Percentiles rank a stretch among this genome's conserved stretches.
Evolutionary conservation across 768 basidiomycete genomes (phyloP).

Genomic region (Cystofilobasidium ferigula): DNA sequence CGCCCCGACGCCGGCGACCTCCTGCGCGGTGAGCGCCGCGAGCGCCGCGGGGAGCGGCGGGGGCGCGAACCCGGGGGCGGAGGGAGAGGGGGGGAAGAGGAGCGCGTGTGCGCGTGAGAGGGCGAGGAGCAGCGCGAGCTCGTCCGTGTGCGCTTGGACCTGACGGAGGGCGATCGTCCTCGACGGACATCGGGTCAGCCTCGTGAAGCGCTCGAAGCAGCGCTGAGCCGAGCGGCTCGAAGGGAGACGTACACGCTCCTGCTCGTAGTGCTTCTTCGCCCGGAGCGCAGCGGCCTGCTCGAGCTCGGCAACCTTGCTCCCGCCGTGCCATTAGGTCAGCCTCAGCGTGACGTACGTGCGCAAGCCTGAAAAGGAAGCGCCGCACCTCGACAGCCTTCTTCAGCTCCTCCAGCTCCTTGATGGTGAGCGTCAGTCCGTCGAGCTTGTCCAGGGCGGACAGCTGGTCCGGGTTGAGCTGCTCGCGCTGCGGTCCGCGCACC

Average conservation of each 20-base stretch:
- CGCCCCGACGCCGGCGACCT: background rate
- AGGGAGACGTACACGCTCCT: background rate
- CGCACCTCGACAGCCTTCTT: background rate
- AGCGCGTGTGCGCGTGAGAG: background rate
- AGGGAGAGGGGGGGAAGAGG: background rate
- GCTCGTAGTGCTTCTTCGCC: background rate
- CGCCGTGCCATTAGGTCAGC: too few relatives aligned
- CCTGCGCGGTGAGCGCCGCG: background rate
- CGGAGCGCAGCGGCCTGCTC: conserved; percentile 4
- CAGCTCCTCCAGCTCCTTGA: background rate
- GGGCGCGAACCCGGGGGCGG: background rate
- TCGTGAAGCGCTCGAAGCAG: background rate
- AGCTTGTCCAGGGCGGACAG: background rate
- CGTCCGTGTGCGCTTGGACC: background rate
- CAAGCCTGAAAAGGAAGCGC: too few relatives aligned
- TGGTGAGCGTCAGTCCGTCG: background rate
- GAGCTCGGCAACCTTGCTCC: background rate
- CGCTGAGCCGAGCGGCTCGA: background rate
- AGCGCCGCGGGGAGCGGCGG: background rate
- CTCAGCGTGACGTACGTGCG: too few relatives aligned
- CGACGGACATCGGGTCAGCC: background rate
- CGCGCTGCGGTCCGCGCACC: background rate
- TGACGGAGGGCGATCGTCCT: background rate
- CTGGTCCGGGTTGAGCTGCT: background rate
- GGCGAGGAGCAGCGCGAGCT: background rate